These are phyloP conservation scores for Rhypophila decipiens DNA, from an alignment of 495 filamentous ascomycete species.

Conservation along the genomic window DNA sequence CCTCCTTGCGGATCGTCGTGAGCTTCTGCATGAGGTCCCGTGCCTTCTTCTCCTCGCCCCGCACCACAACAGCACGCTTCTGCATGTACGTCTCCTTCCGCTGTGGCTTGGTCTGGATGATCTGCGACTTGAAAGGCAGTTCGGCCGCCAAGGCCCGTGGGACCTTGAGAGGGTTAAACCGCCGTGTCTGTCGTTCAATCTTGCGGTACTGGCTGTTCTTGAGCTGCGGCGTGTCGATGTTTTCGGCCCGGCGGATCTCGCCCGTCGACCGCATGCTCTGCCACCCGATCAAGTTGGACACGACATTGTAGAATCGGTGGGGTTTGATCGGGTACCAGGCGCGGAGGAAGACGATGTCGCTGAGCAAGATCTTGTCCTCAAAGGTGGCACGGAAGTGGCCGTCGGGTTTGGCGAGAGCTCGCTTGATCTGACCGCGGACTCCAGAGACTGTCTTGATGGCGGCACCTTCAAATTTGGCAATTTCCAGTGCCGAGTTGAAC, in stretches of 20 bases:
- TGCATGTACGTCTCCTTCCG: conserved; percentile 83
- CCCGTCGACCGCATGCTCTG: conserved; percentile 91
- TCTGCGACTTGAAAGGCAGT: conserved; percentile 90
- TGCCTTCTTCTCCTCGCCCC: conserved; percentile 76
- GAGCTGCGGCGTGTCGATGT: conserved; percentile 67
- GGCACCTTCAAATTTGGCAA: conserved; percentile 97
- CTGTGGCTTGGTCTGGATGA: conserved; percentile 70
- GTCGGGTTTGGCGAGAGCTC: conserved; percentile 82
- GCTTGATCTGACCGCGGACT: conserved; percentile 92
- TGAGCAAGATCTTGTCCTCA: conserved; percentile 95
- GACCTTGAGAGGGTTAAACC: conserved; percentile 92
- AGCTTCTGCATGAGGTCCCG: conserved; percentile 91
- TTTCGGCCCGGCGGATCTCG: conserved; percentile 72
- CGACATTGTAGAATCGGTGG: conserved; percentile 92
- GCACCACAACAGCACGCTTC: conserved; percentile 81
- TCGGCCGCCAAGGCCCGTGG: conserved; percentile 77
- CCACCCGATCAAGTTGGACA: conserved; percentile 87
- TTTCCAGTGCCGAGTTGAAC: conserved; percentile 87
- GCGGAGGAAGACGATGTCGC: conserved; percentile 89
- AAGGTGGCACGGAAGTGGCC: conserved; percentile 94
- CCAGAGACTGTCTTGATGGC: conserved; percentile 93
- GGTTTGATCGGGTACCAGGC: conserved; percentile 97
- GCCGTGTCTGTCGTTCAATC: conserved; percentile 70
- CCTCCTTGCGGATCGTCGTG: conserved; percentile 84
- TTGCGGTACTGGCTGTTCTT: conserved; percentile 77